Conservation (phyloP, 2,329 filamentous ascomycete species). For the Gaeumannomyces tritici region DNA sequence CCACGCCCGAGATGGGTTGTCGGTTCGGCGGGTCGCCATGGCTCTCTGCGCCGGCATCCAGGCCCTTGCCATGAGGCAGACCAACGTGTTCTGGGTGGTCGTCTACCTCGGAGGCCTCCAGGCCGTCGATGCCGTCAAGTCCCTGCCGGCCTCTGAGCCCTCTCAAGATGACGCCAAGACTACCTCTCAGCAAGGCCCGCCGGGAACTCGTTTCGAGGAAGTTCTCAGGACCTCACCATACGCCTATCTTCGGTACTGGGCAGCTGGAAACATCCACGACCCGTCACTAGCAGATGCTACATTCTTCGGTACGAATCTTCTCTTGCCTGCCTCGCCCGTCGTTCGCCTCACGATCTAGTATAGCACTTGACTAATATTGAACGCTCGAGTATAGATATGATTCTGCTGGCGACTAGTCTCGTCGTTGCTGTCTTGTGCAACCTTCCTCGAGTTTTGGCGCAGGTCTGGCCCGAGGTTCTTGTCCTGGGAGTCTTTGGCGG, state of each 20-base stretch:
- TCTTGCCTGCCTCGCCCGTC: background rate
- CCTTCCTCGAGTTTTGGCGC: conserved; percentile 30
- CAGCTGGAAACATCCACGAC: conserved; percentile 46
- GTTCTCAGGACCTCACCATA: background rate
- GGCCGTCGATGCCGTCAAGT: conserved; percentile 37
- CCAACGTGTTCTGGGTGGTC: conserved; percentile 93
- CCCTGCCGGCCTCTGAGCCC: conserved; percentile 21
- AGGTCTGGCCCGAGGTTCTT: conserved; percentile 49
- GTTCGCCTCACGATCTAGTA: too few species aligned
- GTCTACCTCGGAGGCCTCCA: conserved; percentile 61
- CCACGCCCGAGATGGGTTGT: background rate
- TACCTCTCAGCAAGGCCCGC: conserved; percentile 18
- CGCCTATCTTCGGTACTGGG: conserved; percentile 14
- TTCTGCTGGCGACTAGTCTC: conserved; percentile 41
- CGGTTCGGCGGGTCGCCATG: conserved; percentile 25
- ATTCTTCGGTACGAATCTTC: conserved; percentile 35
- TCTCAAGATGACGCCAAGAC: conserved; percentile 11
- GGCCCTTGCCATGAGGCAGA: conserved; percentile 75
- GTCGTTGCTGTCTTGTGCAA: conserved; percentile 45
- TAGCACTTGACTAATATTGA: background rate
- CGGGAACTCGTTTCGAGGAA: background rate
- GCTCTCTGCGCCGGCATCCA: conserved; percentile 49
- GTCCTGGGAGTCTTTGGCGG: conserved; percentile 58
- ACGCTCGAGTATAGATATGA: background rate
- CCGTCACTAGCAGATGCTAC: conserved; percentile 34